phyloP scores from a whole-genome alignment of 345 rosid species.

The Gynandropsis gynandra region DNA sequence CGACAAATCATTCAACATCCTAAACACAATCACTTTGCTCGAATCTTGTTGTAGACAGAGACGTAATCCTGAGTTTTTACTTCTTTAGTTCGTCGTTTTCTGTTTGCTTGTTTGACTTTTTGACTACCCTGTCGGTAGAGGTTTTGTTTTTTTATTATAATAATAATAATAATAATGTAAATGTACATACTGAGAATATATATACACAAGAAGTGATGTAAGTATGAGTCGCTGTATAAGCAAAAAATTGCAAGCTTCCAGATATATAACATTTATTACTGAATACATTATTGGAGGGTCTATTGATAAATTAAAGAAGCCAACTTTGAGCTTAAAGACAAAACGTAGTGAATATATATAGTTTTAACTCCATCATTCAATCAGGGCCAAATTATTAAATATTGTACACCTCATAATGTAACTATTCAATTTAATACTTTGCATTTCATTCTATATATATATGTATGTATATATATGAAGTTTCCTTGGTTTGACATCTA shows the following conservation, averaged over 20 bases:
- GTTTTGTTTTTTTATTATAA: slow-evolving; percentile 10
- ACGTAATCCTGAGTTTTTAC: background rate
- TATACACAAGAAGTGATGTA: slow-evolving; percentile 5
- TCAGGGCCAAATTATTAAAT: too few species aligned
- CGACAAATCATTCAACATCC: slow-evolving; percentile 38
- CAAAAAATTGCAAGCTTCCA: slow-evolving; percentile 18
- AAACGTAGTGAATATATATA: too few species aligned
- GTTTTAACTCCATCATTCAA: too few species aligned
- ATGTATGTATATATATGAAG: too few species aligned
- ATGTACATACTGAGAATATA: slow-evolving; percentile 21
- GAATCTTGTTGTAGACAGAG: slow-evolving; percentile 44
- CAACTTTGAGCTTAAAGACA: too few species aligned
- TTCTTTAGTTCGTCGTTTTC: slow-evolving; percentile 17
- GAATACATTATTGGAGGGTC: too few species aligned
- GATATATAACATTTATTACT: too few species aligned
- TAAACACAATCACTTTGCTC: slow-evolving; percentile 39
- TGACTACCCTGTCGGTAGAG: slow-evolving; percentile 27
- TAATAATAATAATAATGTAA: slow-evolving; percentile 12
- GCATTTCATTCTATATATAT: too few species aligned
- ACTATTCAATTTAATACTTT: too few species aligned
- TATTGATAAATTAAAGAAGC: too few species aligned
- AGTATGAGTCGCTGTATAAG: slow-evolving; percentile 11
- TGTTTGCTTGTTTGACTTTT: slow-evolving; percentile 24
- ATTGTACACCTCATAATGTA: too few species aligned
- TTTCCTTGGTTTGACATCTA: too few species aligned